Conservation (phyloP, 805 yeast species). For the Cyberlindnera nakhonratchasimensis region DNA sequence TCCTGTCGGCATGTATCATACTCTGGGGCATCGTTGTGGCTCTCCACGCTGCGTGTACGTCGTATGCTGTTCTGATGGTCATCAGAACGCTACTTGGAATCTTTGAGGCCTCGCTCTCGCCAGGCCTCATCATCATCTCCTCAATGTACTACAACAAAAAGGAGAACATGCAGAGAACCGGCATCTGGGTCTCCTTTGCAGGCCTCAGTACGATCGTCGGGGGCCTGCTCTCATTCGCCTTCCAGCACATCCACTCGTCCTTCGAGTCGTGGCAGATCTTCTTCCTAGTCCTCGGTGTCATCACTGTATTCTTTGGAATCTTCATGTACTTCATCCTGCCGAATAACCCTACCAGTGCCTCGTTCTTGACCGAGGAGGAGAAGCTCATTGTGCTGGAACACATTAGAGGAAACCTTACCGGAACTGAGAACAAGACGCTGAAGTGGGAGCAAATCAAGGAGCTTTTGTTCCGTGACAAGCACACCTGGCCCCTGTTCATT, state of each 20-base stretch:
- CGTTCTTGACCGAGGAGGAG: conserved; percentile 39
- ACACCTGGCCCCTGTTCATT: conserved; percentile 47
- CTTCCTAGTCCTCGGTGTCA: conserved; percentile 52
- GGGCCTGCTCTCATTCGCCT: conserved; percentile 47
- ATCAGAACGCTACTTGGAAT: conserved; percentile 50
- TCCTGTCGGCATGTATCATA: conserved; percentile 43
- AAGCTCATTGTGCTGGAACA: conserved; percentile 40
- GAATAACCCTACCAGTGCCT: conserved; percentile 40
- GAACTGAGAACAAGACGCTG: conserved; percentile 43
- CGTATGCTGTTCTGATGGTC: conserved; percentile 53
- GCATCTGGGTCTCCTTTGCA: conserved; percentile 55
- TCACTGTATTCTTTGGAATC: conserved; percentile 50
- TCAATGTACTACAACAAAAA: conserved; percentile 59
- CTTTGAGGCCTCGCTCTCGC: conserved; percentile 53
- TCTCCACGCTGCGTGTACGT: conserved; percentile 49
- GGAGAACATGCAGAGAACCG: conserved; percentile 51
- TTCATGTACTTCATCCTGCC: conserved; percentile 44
- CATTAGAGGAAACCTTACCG: conserved; percentile 44
- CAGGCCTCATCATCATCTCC: conserved; percentile 53
- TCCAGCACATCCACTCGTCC: conserved; percentile 45
- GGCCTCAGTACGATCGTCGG: conserved; percentile 48
- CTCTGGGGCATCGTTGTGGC: conserved; percentile 54
- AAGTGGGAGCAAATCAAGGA: conserved; percentile 41
- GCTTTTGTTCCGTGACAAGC: conserved; percentile 40
- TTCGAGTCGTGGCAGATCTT: conserved; percentile 60